Evolutionary conservation across 2,329 filamentous ascomycete genomes (phyloP).

Genomic region (Botrytis aclada): DNA sequence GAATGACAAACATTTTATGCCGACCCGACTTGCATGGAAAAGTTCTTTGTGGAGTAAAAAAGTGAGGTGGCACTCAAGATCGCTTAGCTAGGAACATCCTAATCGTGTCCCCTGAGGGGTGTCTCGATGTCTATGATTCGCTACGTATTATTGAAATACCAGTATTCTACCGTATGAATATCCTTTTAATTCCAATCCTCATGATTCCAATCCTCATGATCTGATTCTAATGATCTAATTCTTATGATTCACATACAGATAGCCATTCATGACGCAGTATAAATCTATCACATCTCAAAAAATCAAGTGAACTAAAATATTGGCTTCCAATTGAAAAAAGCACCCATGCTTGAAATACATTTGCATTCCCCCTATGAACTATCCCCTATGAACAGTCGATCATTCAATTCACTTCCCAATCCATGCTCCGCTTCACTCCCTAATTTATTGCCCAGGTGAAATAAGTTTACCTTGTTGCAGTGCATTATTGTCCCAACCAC

Average conservation of each 20-base stretch:
- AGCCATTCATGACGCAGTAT: background rate
- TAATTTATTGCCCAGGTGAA: constrained; percentile 81
- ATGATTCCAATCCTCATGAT: too few species aligned
- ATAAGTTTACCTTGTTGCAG: constrained; percentile 77
- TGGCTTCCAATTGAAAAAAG: constrained; percentile 19
- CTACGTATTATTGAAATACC: background rate
- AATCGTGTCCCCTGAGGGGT: background rate
- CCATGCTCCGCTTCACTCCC: constrained; percentile 12
- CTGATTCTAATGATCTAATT: too few species aligned
- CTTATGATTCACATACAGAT: background rate
- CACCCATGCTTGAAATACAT: constrained; percentile 32
- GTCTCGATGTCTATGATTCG: background rate
- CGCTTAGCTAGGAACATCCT: constrained; percentile 10
- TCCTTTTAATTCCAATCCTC: background rate
- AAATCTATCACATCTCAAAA: background rate
- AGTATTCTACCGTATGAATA: background rate
- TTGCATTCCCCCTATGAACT: constrained; percentile 30
- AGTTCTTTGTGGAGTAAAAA: background rate
- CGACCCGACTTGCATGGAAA: background rate
- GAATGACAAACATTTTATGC: background rate
- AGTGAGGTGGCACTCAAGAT: constrained; percentile 4
- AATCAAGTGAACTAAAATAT: constrained; percentile 12
- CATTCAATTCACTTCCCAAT: constrained; percentile 13
- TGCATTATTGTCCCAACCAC: constrained; percentile 80
- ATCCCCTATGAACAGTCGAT: constrained; percentile 32